phyloP scores from a whole-genome alignment of 2,329 filamentous ascomycete species.

The Talaromyces funiculosus region DNA sequence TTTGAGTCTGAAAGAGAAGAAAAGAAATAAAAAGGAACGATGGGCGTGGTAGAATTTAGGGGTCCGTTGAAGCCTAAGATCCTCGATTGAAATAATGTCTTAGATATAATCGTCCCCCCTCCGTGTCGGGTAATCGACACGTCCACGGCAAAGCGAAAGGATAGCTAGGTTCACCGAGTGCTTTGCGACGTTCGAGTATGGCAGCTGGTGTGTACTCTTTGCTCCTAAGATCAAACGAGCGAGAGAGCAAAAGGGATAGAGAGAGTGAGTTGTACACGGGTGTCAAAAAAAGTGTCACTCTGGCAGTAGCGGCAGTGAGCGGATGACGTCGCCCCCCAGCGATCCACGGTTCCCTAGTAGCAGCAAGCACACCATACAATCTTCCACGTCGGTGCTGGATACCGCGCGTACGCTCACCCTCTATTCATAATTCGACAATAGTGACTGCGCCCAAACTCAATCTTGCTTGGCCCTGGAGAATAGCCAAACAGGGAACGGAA shows the following conservation, averaged over 20 bases:
- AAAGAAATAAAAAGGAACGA: not conserved
- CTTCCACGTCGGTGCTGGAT: not conserved
- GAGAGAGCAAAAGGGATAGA: not conserved
- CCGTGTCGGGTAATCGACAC: constrained; percentile 3
- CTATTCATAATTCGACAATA: not conserved
- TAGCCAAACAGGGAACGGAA: not conserved
- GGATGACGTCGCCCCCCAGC: constrained; percentile 12
- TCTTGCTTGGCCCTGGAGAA: not conserved
- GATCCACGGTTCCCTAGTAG: not conserved
- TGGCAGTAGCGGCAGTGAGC: constrained; percentile 11
- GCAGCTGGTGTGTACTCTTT: not conserved
- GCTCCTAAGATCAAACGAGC: not conserved
- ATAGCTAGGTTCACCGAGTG: constrained; percentile 2
- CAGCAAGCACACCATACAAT: not conserved
- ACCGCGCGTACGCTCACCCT: not conserved
- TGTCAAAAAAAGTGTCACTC: constrained; percentile 12
- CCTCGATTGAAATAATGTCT: not conserved
- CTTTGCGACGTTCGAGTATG: not conserved
- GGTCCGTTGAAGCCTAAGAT: not conserved
- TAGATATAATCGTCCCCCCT: constrained; percentile 6
- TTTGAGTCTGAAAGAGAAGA: not conserved
- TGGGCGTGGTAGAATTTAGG: not conserved
- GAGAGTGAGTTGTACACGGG: constrained; percentile 14
- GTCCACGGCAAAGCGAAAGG: not conserved
- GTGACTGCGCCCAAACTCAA: not conserved